phyloP scores from a whole-genome alignment of 192 early-diverging fungal species.

The Rhizoclosmatium globosum region DNA sequence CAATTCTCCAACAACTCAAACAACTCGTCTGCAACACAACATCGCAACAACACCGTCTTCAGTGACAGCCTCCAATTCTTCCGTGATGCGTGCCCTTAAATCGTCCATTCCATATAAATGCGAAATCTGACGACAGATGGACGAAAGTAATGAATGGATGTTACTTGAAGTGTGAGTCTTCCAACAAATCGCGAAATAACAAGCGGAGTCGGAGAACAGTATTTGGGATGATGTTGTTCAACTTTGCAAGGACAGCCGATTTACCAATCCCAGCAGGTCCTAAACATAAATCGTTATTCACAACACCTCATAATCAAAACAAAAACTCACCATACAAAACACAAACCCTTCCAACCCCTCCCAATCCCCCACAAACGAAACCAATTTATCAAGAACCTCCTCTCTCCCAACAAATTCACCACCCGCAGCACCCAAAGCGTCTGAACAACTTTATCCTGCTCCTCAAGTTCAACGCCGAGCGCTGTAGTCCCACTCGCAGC shows the following conservation, averaged over 20 bases:
- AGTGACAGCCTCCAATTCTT: slow-evolving; percentile 18
- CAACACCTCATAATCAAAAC: background rate
- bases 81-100: slow-evolving; percentile 22
- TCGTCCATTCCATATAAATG: slow-evolving; percentile 33
- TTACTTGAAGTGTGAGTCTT: slow-evolving; percentile 7
- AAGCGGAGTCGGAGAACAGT: background rate
- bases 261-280: slow-evolving; percentile 40
- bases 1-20: slow-evolving; percentile 37
- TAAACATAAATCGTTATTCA: slow-evolving; percentile 4
- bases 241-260: slow-evolving; percentile 25
- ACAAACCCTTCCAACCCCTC: slow-evolving; percentile 18
- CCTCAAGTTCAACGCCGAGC: background rate
- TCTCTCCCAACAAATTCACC: slow-evolving; percentile 33
- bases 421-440: background rate
- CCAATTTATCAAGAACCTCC: background rate
- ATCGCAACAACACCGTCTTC: background rate
- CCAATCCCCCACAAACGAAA: background rate
- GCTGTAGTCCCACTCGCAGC: background rate
- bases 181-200: slow-evolving; percentile 28
- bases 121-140: slow-evolving; percentile 30
- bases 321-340: slow-evolving; percentile 31
- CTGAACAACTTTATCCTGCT: background rate
- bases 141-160: slow-evolving; percentile 9
- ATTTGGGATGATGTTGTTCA: background rate
- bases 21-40: slow-evolving; percentile 2